phyloP scores from a whole-genome alignment of 2,329 filamentous ascomycete genomes.

The Aspergillus novofumigatus region DNA sequence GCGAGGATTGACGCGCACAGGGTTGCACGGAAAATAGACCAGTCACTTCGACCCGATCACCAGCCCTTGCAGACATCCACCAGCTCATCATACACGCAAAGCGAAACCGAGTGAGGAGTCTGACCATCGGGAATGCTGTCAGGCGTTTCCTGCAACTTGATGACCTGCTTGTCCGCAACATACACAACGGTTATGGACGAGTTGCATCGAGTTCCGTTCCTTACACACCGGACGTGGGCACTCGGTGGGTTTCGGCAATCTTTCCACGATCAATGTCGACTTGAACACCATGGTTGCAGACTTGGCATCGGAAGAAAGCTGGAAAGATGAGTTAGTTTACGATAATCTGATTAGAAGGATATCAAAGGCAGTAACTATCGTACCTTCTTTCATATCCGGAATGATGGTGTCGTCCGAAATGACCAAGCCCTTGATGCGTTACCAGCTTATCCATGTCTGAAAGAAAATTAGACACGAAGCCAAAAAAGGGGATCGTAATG shows the following conservation, averaged over 20 bases:
- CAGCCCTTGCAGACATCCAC: slow-evolving; percentile 97
- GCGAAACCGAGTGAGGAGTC: slow-evolving; percentile 92
- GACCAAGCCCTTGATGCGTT: slow-evolving; percentile 88
- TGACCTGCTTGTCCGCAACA: slow-evolving; percentile 98
- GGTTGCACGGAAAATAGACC: slow-evolving; percentile 94
- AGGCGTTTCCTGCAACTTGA: slow-evolving; percentile 96
- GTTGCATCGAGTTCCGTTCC: slow-evolving; percentile 93
- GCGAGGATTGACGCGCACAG: slow-evolving; percentile 88
- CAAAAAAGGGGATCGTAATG: not conserved
- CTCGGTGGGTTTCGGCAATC: slow-evolving; percentile 87
- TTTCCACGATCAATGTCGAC: slow-evolving; percentile 93
- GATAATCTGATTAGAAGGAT: not conserved
- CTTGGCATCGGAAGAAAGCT: slow-evolving; percentile 93
- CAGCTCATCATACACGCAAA: slow-evolving; percentile 94
- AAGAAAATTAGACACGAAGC: not conserved
- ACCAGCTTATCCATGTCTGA: slow-evolving; percentile 92
- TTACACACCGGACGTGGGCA: slow-evolving; percentile 80
- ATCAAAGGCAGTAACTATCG: slow-evolving; percentile 13
- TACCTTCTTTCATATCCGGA: slow-evolving; percentile 91
- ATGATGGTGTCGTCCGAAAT: slow-evolving; percentile 94
- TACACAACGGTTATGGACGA: slow-evolving; percentile 89
- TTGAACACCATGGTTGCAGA: slow-evolving; percentile 85
- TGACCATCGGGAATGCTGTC: slow-evolving; percentile 93
- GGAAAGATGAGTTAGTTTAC: not conserved
- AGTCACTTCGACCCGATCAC: slow-evolving; percentile 91